Evolutionary conservation across 2,329 filamentous ascomycete genomes (phyloP), one percentile per base, ranked within the genome.

Genomic region (Ophiostoma ips): DNA sequence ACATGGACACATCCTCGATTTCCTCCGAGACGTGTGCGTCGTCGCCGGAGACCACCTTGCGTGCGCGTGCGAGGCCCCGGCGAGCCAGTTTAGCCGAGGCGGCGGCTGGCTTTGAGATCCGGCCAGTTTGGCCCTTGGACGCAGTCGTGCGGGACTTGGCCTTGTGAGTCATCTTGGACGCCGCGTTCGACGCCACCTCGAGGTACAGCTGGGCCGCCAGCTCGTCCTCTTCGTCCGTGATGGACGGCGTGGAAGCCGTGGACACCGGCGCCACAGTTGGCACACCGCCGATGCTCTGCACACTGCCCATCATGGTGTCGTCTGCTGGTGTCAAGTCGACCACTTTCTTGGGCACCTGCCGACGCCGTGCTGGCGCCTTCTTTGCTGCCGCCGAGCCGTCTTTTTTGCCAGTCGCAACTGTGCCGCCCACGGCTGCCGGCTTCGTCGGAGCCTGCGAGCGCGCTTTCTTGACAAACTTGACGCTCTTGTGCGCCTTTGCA

Each of bases 141-240:
- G 40, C 15, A 5, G 40, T 9, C 16, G 40, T 21, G 8, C 40
- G n/a, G 8, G 40, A 5, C 5, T 28, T 43, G 21, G 40, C 40
- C n/a, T 30, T 6, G 8, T 16, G 15, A 8, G 40, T 15, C 8
- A 43, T 30, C 9, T 43, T 43, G 24, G 24, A 31, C 30, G 33
- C 11, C 33, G 33, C 11, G 33, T 34, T 34, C 33, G 30, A 33
- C 43, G 43, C 43, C 30, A 13, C 28, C 11, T 45, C 43, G 10
- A 33, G 16, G 43, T 34, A 45, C 5, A 52, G 31, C 47, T 52
- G 50, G 13, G 50, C 47, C 11, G 50, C 47, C 43, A 50, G 15
- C 36, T 52, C 43, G 10, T 49, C 46, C 19, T 49, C 50, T 24
- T 49, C 50, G 24, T 35, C 43, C 15, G 34, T 24, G 12, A 37